phyloP scores from a whole-genome alignment of 2,329 filamentous ascomycete species.

The Cylindrodendrum hubeiense region DNA sequence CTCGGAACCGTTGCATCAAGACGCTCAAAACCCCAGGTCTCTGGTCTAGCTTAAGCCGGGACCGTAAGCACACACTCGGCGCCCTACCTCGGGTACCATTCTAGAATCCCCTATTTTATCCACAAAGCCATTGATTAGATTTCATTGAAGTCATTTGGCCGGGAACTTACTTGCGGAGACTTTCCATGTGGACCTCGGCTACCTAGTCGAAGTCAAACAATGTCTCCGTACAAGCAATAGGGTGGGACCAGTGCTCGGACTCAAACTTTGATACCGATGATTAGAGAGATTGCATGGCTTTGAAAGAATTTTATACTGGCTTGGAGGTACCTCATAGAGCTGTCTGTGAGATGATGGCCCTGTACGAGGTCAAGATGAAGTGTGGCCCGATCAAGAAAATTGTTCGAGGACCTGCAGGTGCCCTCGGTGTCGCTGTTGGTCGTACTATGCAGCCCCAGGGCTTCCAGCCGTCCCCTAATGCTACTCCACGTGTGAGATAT shows the following conservation, averaged over 20 bases:
- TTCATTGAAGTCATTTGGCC: neutral
- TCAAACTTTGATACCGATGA: neutral
- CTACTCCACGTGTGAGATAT: neutral
- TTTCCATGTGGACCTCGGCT: neutral
- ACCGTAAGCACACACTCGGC: neutral
- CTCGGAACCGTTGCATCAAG: neutral
- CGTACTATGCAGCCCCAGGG: neutral
- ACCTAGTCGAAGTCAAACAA: neutral
- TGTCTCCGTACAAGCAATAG: neutral
- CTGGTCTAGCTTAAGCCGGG: neutral
- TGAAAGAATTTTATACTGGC: too few relatives aligned
- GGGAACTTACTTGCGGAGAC: neutral
- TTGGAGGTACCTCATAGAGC: neutral
- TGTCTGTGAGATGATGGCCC: neutral
- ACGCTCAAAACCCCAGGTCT: neutral
- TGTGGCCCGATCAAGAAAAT: neutral
- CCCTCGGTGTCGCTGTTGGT: neutral
- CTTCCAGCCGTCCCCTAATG: neutral
- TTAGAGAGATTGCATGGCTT: neutral
- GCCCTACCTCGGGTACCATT: neutral
- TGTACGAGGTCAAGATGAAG: neutral
- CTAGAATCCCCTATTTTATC: neutral
- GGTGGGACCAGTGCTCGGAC: neutral
- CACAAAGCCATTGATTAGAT: neutral
- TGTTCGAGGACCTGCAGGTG: neutral